These are phyloP conservation scores for Cystofilobasidium capitatum DNA, from an alignment of 768 basidiomycete genomes.

Conservation along the genomic window DNA sequence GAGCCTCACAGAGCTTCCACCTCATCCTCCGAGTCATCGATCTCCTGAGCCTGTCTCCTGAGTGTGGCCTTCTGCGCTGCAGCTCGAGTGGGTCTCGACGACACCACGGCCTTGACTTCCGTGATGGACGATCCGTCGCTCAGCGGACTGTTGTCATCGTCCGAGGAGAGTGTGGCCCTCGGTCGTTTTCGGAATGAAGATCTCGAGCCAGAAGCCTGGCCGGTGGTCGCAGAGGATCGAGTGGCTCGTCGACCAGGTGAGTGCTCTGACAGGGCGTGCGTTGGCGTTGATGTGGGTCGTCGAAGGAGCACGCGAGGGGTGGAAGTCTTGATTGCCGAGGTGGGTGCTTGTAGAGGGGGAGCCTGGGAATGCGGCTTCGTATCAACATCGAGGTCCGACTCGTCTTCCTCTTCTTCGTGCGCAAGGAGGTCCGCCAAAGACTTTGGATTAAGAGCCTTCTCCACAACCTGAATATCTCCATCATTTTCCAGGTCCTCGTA, in stretches of 20 bases:
- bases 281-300: conserved; percentile 3
- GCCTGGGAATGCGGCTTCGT: background rate
- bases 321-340: background rate
- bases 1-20: too few species aligned
- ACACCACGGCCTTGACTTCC: background rate
- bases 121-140: background rate
- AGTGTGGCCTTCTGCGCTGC: background rate
- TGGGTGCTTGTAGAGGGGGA: conserved; percentile 6
- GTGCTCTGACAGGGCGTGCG: too few species aligned
- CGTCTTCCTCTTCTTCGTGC: conserved; percentile 3
- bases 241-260: background rate
- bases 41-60: background rate
- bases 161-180: background rate
- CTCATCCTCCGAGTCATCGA: background rate
- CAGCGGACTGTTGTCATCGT: too few species aligned
- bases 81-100: background rate
- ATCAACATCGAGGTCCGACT: background rate
- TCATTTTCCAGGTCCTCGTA: too few species aligned
- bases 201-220: conserved; percentile 1
- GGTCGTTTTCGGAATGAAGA: background rate
- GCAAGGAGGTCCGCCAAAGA: background rate
- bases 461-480: too few species aligned
- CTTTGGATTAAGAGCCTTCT: background rate
- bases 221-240: background rate
- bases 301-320: background rate